A percentile compares a stretch with the other conserved stretches of the same genome.
These are phyloP conservation scores for Cryptosporidium xiaoi DNA, from an alignment of 169 alveolate genomes.

Conservation along the genomic window DNA sequence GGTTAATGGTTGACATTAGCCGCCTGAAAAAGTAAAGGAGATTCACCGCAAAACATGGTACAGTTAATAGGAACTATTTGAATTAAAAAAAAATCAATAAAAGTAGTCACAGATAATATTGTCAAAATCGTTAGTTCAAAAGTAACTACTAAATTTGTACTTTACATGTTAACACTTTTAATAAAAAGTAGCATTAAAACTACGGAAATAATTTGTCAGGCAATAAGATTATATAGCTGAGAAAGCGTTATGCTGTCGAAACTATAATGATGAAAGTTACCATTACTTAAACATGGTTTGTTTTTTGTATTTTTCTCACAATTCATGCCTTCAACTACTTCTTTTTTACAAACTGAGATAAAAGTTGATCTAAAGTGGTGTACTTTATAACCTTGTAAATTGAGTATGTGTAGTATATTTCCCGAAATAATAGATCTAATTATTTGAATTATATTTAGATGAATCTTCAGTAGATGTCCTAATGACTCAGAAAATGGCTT, in stretches of 20 bases:
- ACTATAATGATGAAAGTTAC: conserved; percentile 36
- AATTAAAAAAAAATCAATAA: neutral
- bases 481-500: conserved; percentile 54
- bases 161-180: neutral
- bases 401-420: conserved; percentile 39
- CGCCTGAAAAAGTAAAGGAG: neutral
- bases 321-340: neutral
- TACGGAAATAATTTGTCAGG: neutral
- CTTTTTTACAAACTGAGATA: neutral
- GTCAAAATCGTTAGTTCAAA: neutral
- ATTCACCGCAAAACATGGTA: conserved; percentile 3
- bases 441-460: conserved; percentile 44
- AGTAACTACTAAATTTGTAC: neutral
- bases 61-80: neutral
- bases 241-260: conserved; percentile 31
- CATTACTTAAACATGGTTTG: conserved; percentile 8
- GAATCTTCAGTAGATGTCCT: conserved; percentile 23
- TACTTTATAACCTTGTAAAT: conserved; percentile 33
- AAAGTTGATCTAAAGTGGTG: conserved; percentile 57
- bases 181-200: neutral
- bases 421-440: conserved; percentile 42
- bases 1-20: neutral
- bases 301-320: neutral
- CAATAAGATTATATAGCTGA: conserved; percentile 19
- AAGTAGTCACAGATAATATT: neutral